phyloP scores from a whole-genome alignment of 2,329 filamentous ascomycete species.

The Colletotrichum sp. region DNA sequence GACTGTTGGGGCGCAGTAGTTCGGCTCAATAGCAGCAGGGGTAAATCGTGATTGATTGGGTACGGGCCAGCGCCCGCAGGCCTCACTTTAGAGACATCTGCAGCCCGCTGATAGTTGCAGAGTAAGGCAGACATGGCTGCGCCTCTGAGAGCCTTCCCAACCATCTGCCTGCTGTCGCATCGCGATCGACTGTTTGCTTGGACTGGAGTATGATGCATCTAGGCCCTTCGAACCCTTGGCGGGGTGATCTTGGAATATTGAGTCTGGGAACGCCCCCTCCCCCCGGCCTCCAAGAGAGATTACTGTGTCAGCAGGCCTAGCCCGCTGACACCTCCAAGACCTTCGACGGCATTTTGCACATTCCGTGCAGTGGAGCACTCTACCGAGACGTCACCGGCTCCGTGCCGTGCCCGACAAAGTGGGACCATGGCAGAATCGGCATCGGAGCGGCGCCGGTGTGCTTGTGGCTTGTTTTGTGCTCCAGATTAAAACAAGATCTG shows the following conservation, averaged over 20 bases:
- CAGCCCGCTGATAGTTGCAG: background rate
- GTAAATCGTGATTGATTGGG: background rate
- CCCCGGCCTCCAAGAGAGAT: background rate
- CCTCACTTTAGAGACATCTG: background rate
- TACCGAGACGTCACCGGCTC: background rate
- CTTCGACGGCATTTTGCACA: background rate
- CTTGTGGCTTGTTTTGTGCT: accelerated
- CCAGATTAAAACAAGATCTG: background rate
- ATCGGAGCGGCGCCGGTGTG: background rate
- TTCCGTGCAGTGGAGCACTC: background rate
- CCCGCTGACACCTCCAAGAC: background rate
- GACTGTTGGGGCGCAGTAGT: background rate
- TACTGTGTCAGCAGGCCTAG: background rate
- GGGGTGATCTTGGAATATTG: background rate
- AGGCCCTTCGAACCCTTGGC: background rate
- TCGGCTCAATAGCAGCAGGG: background rate
- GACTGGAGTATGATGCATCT: background rate
- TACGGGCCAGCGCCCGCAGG: background rate
- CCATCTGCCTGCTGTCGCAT: background rate
- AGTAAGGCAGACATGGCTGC: background rate
- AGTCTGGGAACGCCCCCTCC: background rate
- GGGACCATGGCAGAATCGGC: background rate
- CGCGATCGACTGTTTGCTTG: background rate
- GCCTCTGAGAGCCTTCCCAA: background rate
- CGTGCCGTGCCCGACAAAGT: background rate